Conservation (phyloP, 441 rosid species). For the Eutrema salsugineum region DNA sequence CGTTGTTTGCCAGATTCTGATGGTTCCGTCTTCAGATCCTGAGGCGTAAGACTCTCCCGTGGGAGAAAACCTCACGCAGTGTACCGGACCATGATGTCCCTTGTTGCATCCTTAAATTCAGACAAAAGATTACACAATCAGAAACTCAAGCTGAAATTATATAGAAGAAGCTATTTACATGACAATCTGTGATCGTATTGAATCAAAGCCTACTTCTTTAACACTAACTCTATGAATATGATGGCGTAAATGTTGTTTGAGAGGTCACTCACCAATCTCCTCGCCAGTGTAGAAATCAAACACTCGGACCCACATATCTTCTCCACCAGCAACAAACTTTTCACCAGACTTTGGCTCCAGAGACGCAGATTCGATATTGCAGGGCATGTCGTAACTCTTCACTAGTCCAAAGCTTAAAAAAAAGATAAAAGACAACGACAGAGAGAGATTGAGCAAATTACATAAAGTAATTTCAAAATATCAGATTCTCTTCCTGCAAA, state of each 20-base stretch:
- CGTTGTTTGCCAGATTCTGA: conserved; percentile 91
- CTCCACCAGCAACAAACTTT: conserved; percentile 86
- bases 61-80: conserved; percentile 88
- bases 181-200: neutral
- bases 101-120: conserved; percentile 76
- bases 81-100: conserved; percentile 99
- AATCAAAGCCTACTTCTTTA: neutral
- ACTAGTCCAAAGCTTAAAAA: conserved; percentile 56
- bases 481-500: neutral
- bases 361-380: conserved; percentile 84
- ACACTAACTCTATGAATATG: neutral
- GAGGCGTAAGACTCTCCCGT: conserved; percentile 96
- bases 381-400: conserved; percentile 72
- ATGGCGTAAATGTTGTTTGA: neutral
- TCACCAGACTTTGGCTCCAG: conserved; percentile 91
- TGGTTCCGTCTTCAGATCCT: conserved; percentile 97
- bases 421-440: neutral
- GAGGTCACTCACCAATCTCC: conserved; percentile 59
- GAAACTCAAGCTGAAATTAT: neutral
- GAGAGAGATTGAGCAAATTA: neutral
- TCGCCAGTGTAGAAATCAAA: conserved; percentile 93
- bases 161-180: neutral
- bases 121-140: neutral
- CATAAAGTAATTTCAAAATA: neutral
- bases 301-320: conserved; percentile 44